Evolutionary conservation across 2,329 filamentous ascomycete species (phyloP).

Genomic region (Elsinoe necatrix): DNA sequence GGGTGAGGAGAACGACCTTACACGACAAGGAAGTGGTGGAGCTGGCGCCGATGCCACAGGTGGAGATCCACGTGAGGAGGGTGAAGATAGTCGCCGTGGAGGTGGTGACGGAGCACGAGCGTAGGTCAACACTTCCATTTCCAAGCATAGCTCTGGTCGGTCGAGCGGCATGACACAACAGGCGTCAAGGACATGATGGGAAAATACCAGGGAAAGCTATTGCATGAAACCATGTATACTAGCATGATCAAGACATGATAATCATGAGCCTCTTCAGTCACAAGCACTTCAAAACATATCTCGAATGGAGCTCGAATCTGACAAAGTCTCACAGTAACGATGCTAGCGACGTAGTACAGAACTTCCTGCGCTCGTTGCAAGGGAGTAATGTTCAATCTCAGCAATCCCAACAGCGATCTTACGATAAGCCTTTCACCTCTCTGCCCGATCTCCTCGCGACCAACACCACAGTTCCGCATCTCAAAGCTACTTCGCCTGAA

Average conservation of each 20-base stretch:
- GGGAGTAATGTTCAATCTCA: conserved; percentile 34
- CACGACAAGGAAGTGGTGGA: conserved; percentile 62
- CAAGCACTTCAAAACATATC: conserved; percentile 12
- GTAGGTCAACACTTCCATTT: conserved; percentile 63
- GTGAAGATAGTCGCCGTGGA: conserved; percentile 77
- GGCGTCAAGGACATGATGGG: not conserved
- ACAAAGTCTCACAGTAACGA: conserved; percentile 50
- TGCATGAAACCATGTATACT: conserved; percentile 15
- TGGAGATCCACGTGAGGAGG: conserved; percentile 85
- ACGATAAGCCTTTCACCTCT: conserved; percentile 66
- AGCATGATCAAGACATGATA: conserved; percentile 14
- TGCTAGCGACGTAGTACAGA: conserved; percentile 70
- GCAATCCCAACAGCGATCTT: conserved; percentile 33
- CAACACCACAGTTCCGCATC: conserved; percentile 65
- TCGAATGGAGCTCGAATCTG: conserved; percentile 14
- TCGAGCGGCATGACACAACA: not conserved
- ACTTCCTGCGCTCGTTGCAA: conserved; percentile 77
- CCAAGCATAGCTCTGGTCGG: conserved; percentile 14
- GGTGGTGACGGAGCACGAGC: conserved; percentile 96
- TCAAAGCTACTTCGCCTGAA: conserved; percentile 56
- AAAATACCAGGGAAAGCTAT: not conserved
- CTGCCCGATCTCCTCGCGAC: conserved; percentile 78
- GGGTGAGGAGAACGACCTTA: conserved; percentile 49
- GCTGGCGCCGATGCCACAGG: conserved; percentile 82
- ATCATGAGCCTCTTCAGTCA: not conserved